Percentiles rank a stretch among this genome's conserved stretches.
Evolutionary conservation across 768 basidiomycete species (phyloP).

Genomic region (Lentinula detonsa): DNA sequence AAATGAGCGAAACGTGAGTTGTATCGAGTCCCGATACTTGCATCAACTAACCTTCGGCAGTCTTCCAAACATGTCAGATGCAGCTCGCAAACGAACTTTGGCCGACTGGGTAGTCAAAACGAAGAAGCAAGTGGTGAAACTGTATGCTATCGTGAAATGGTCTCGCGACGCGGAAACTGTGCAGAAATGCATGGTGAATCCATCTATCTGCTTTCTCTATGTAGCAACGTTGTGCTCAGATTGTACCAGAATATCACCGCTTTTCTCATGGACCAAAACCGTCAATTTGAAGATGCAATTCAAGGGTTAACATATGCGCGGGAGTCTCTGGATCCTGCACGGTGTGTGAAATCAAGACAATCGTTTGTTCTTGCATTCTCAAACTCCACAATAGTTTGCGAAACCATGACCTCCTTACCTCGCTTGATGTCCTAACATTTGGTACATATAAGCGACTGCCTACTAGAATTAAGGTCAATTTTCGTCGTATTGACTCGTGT

Average conservation of each 20-base stretch:
- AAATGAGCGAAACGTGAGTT: constrained; percentile 83
- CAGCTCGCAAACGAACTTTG: constrained; percentile 70
- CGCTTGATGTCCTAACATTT: constrained; percentile 80
- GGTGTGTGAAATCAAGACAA: constrained; percentile 36
- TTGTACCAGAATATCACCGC: constrained; percentile 70
- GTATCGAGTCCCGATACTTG: neutral
- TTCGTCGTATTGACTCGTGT: constrained; percentile 4
- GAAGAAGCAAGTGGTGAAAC: constrained; percentile 84
- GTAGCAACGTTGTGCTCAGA: constrained; percentile 5
- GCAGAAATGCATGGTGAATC: constrained; percentile 77
- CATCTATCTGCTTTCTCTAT: neutral
- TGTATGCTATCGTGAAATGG: constrained; percentile 87
- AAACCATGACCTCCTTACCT: constrained; percentile 91
- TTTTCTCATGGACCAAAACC: constrained; percentile 81
- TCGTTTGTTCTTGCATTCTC: neutral
- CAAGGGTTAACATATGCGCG: constrained; percentile 56
- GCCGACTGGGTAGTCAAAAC: constrained; percentile 90
- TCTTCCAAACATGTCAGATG: constrained; percentile 80
- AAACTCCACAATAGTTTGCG: constrained; percentile 50
- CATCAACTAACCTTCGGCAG: constrained; percentile 22
- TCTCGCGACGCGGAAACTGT: constrained; percentile 76
- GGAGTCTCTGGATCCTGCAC: constrained; percentile 68
- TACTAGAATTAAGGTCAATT: constrained; percentile 64
- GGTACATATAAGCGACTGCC: constrained; percentile 86
- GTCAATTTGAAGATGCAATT: constrained; percentile 73